Conservation (phyloP, 495 filamentous ascomycete species). For the Aspergillus conjunctus region DNA sequence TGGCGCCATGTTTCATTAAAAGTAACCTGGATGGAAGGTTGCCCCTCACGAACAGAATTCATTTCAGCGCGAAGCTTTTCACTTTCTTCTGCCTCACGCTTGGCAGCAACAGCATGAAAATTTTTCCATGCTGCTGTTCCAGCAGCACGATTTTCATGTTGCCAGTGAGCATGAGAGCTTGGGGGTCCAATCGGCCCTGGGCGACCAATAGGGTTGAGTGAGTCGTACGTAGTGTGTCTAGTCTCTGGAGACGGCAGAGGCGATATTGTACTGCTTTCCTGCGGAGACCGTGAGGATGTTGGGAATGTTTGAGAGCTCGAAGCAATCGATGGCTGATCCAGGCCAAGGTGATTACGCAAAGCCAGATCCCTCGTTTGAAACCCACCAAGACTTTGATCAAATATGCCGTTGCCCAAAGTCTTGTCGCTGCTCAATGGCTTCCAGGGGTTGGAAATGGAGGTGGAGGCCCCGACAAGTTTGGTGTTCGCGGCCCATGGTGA, state of each 20-base stretch:
- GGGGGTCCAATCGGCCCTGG: constrained; percentile 59
- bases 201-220: constrained; percentile 41
- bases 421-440: constrained; percentile 70
- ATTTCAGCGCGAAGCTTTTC: constrained; percentile 43
- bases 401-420: constrained; percentile 77
- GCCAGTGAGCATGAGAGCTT: constrained; percentile 42
- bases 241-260: constrained; percentile 42
- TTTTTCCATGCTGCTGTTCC: constrained; percentile 52
- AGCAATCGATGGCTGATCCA: constrained; percentile 42
- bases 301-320: constrained; percentile 37
- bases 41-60: constrained; percentile 40
- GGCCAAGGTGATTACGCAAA: constrained; percentile 40
- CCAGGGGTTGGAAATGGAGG: constrained; percentile 67
- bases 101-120: constrained; percentile 44
- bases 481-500: constrained; percentile 43
- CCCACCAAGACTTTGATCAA: constrained; percentile 61
- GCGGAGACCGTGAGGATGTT: constrained; percentile 31
- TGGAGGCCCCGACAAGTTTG: constrained; percentile 37
- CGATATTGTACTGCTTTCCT: constrained; percentile 36
- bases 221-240: constrained; percentile 39
- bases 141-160: constrained; percentile 35
- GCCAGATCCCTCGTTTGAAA: constrained; percentile 43
- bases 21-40: constrained; percentile 41
- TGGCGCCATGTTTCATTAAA: constrained; percentile 70
- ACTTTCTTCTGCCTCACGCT: constrained; percentile 47